Base-by-base conservation (phyloP, 768 basidiomycete species). In the Rhizopogon roseolus region DNA sequence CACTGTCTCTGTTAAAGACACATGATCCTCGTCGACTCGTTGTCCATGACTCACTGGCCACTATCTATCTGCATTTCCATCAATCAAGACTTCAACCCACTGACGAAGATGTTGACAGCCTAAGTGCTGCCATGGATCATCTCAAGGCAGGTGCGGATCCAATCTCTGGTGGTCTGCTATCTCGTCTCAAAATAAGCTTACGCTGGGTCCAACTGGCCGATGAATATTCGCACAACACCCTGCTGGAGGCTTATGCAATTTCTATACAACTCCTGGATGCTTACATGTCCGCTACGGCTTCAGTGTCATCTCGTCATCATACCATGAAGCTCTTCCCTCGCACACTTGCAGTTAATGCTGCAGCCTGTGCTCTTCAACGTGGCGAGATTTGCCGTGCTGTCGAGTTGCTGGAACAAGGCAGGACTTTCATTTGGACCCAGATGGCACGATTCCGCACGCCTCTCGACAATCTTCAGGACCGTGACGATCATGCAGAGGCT, bases 401-500 rank as follows among this genome's bases (percentile, higher is more conserved):
- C 9, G 65, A 70, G 52, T 64, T 66, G 64, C 54, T 72, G 6
- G 67, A 69, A 36, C 61, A 65, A 50, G 66, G 69, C 2, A 62
- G 67, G 4, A 63, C 62, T 25, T 49, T 68, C 16, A 54, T 66
- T 6, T 71, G 71, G 68, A 55, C 49, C 27, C 70, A 70, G 40
- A 50, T 66, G 1, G 57, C 60, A 19, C 54, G 63, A 10, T 57
- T 67, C 6, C 59, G 64, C 6, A 60, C 63, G 8, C 64, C 68
- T 0, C 14, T 49, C 8, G 48, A 49, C 2, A 37, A 11, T 11
- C 48, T 49, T 9, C 32, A 0, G n/a, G 29, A n/a, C 2, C 46
- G 36, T 10, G 37, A 22, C 7, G 19, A 36, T 27, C 34, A 38
- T 4, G 25, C 9, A 22, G 4, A 50, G 37, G 13, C n/a, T 2